These are phyloP conservation scores for Pezicula rhizophila DNA, from an alignment of 2,329 filamentous ascomycete species.

Conservation along the genomic window DNA sequence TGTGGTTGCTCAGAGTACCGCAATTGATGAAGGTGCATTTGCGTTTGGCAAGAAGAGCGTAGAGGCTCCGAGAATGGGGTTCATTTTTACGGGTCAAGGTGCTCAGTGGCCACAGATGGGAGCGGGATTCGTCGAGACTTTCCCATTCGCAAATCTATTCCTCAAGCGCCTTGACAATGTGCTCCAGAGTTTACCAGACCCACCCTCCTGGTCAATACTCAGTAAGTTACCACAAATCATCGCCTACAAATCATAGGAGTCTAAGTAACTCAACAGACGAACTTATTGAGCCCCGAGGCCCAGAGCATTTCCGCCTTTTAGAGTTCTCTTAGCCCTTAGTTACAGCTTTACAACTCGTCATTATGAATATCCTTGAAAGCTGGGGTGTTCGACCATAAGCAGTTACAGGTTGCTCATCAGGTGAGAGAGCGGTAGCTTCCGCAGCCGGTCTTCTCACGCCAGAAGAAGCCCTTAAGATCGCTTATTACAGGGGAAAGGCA, in stretches of 20 bases:
- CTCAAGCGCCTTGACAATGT: conserved; percentile 4
- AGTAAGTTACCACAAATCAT: neutral
- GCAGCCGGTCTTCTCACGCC: conserved; percentile 13
- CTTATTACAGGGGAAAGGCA: conserved; percentile 6
- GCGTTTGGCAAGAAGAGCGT: neutral
- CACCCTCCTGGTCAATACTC: conserved; percentile 2
- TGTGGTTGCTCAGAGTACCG: conserved; percentile 3
- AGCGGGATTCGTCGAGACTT: conserved; percentile 10
- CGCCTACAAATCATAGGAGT: too few relatives aligned
- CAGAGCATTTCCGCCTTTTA: neutral
- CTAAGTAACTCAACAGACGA: neutral
- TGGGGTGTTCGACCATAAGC: conserved; percentile 10
- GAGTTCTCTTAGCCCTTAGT: conserved; percentile 8
- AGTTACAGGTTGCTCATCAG: conserved; percentile 21
- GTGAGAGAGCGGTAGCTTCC: conserved; percentile 30
- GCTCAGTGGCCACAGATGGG: conserved; percentile 25
- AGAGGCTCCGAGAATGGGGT: conserved; percentile 11
- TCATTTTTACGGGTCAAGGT: conserved; percentile 26
- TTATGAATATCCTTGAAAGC: conserved; percentile 12
- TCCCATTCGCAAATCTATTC: neutral
- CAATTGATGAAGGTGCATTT: neutral
- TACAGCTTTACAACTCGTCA: conserved; percentile 15
- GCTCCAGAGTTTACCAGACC: conserved; percentile 4
- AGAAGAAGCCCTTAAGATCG: conserved; percentile 4
- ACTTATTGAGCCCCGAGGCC: neutral